Evolutionary conservation across 2,329 filamentous ascomycete genomes (phyloP).

Genomic region (Tolypocladium sp.): DNA sequence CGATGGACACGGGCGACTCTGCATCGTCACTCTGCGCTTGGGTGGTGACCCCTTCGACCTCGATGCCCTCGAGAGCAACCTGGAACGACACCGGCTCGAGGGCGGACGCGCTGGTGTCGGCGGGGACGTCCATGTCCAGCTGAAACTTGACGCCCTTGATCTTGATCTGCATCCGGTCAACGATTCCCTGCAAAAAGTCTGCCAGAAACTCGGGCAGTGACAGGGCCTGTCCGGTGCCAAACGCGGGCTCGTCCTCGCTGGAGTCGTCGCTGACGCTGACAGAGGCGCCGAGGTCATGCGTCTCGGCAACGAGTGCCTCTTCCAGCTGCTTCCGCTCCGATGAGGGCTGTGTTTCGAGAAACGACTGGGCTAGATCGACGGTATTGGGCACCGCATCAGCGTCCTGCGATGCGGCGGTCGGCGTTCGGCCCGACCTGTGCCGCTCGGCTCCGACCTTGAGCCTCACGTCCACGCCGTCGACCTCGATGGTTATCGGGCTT

Average conservation of each 20-base stretch:
- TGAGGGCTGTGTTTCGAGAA: conserved; percentile 61
- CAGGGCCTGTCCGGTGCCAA: conserved; percentile 63
- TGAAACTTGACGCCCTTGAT: conserved; percentile 58
- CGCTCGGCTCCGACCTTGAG: conserved; percentile 38
- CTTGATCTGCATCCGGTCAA: conserved; percentile 60
- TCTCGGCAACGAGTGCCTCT: conserved; percentile 55
- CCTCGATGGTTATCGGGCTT: conserved; percentile 72
- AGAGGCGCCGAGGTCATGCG: conserved; percentile 53
- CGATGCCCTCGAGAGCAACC: conserved; percentile 54
- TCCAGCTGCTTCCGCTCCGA: conserved; percentile 60
- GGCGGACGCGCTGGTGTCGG: conserved; percentile 34
- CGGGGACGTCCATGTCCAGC: conserved; percentile 50
- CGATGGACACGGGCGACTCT: conserved; percentile 23
- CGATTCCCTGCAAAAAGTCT: conserved; percentile 63
- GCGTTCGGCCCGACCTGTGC: conserved; percentile 32
- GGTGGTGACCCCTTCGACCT: conserved; percentile 57
- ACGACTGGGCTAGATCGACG: conserved; percentile 67
- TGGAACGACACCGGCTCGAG: conserved; percentile 54
- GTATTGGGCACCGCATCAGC: conserved; percentile 51
- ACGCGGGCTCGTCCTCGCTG: conserved; percentile 48
- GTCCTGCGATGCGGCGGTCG: conserved; percentile 16
- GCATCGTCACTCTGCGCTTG: conserved; percentile 8
- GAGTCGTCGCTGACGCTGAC: conserved; percentile 50
- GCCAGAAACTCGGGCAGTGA: conserved; percentile 63
- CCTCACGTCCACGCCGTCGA: conserved; percentile 70